These are phyloP conservation scores for Zygotorulaspora florentina DNA, from an alignment of 805 yeast species.

Conservation along the genomic window DNA sequence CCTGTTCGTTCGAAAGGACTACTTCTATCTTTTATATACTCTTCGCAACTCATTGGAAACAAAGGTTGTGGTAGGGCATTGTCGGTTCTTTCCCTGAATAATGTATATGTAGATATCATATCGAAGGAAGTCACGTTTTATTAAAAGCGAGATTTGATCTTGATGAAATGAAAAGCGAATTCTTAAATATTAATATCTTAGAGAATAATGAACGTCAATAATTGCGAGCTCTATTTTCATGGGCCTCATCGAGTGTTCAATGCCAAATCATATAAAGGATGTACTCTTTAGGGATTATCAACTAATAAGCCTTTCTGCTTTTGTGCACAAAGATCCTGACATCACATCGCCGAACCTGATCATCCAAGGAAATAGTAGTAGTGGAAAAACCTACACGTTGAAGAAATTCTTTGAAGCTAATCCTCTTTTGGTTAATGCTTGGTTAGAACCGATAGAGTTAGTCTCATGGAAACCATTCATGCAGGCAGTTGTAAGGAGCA, in stretches of 20 bases:
- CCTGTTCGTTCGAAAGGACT: too few species aligned
- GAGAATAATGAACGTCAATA: not conserved
- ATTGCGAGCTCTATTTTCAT: not conserved
- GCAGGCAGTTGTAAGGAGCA: slow-evolving; percentile 27
- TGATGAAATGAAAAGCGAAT: too few species aligned
- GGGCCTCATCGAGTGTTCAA: not conserved
- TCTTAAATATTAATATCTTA: too few species aligned
- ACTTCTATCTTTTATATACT: too few species aligned
- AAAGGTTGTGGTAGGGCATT: too few species aligned
- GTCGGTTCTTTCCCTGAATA: too few species aligned
- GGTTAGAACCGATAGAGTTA: slow-evolving; percentile 29
- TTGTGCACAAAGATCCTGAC: slow-evolving; percentile 19
- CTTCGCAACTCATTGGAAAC: too few species aligned
- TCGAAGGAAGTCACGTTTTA: too few species aligned
- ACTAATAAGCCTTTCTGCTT: slow-evolving; percentile 18
- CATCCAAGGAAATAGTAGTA: slow-evolving; percentile 29
- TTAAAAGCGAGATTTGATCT: too few species aligned
- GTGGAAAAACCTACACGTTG: slow-evolving; percentile 31
- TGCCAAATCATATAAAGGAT: slow-evolving; percentile 9
- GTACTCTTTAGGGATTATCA: slow-evolving; percentile 28
- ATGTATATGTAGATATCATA: too few species aligned
- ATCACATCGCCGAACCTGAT: slow-evolving; percentile 26
- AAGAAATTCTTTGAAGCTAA: slow-evolving; percentile 18
- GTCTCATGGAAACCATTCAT: slow-evolving; percentile 34
- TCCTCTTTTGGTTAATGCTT: slow-evolving; percentile 14